Percentiles rank a stretch among this genome's conserved stretches.
These are phyloP conservation scores for Vitellaria paradoxa DNA, from an alignment of 179 eudicot species.

Conservation along the genomic window DNA sequence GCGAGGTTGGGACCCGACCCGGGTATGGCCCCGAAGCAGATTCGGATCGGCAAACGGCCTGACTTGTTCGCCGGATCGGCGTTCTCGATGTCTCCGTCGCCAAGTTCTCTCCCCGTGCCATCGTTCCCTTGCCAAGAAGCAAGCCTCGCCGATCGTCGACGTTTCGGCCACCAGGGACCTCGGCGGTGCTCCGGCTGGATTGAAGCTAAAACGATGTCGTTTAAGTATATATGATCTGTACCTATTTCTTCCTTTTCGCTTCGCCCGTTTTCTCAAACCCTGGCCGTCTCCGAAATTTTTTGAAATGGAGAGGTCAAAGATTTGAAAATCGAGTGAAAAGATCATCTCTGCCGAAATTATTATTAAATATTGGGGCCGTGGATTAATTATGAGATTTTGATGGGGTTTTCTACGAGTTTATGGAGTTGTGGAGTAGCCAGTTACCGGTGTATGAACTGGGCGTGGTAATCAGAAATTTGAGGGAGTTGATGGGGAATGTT, in stretches of 20 bases:
- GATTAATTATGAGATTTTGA: not conserved
- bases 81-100: constrained; percentile 68
- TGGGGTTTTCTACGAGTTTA: not conserved
- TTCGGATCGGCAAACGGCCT: constrained; percentile 14
- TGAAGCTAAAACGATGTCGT: constrained; percentile 13
- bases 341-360: not conserved
- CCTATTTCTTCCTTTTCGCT: not conserved
- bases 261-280: not conserved
- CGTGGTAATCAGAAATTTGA: not conserved
- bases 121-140: constrained; percentile 56
- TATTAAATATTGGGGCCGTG: not conserved
- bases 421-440: not conserved
- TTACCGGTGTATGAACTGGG: not conserved
- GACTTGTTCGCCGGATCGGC: constrained; percentile 76
- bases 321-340: not conserved
- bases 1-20: constrained; percentile 23
- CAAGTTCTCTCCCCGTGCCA: constrained; percentile 72
- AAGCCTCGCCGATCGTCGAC: constrained; percentile 23
- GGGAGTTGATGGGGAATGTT: not conserved
- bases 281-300: not conserved
- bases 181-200: constrained; percentile 73
- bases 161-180: constrained; percentile 59
- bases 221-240: not conserved
- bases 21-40: constrained; percentile 13
- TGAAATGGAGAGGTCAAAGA: constrained; percentile 1